phyloP scores from a whole-genome alignment of 306 rosid species.

The Argentina anserina region DNA sequence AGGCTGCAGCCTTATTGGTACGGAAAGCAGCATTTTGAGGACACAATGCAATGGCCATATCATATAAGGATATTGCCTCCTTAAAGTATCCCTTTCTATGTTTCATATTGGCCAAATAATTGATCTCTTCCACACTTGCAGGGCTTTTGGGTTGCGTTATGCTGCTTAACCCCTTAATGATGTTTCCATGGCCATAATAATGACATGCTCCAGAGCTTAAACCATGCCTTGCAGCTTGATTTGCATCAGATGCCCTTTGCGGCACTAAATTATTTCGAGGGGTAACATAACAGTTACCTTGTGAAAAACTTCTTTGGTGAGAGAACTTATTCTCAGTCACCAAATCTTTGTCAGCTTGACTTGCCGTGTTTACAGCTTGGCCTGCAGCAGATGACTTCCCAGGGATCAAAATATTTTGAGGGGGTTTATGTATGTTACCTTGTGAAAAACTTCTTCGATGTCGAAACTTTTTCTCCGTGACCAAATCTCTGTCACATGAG shows the following conservation, averaged over 20 bases:
- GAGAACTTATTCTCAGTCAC: not conserved
- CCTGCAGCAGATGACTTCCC: not conserved
- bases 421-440: not conserved
- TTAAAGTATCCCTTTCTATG: not conserved
- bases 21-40: constrained; percentile 3
- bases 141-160: not conserved
- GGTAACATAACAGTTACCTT: not conserved
- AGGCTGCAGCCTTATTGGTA: constrained; percentile 6
- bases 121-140: not conserved
- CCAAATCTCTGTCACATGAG: not conserved
- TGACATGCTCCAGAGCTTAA: not conserved
- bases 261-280: not conserved
- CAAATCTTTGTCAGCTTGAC: not conserved
- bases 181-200: constrained; percentile 7
- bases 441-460: constrained; percentile 2
- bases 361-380: not conserved
- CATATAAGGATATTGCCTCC: constrained; percentile 1
- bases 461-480: not conserved
- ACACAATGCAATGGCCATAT: constrained; percentile 6
- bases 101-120: not conserved
- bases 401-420: not conserved
- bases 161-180: not conserved
- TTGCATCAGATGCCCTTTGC: not conserved
- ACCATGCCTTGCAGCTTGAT: not conserved
- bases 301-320: constrained; percentile 6